A percentile compares a stretch with the other conserved stretches of the same genome.
Conservation (phyloP, 495 filamentous ascomycete genomes). For the Aspergillus asperescens region DNA sequence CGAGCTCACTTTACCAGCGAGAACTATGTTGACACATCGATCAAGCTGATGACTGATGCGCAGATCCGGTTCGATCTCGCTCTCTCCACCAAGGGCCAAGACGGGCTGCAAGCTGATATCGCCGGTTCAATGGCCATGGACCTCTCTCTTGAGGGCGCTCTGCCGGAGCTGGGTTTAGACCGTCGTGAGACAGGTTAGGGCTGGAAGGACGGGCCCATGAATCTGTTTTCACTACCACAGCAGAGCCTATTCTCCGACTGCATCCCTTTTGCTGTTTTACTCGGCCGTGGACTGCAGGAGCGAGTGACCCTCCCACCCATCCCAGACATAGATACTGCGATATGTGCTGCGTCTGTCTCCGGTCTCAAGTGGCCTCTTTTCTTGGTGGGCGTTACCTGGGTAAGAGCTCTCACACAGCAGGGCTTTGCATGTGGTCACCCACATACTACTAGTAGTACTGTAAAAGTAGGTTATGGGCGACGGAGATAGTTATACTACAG, state of each 20-base stretch:
- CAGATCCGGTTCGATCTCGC: background rate
- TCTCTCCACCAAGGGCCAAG: background rate
- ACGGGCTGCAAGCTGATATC: background rate
- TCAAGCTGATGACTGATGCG: background rate
- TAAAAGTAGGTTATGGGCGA: too few species aligned
- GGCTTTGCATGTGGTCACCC: too few species aligned
- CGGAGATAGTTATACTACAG: too few species aligned
- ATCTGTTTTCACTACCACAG: background rate
- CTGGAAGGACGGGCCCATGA: background rate
- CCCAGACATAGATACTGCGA: background rate
- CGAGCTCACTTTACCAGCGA: background rate
- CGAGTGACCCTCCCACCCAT: background rate
- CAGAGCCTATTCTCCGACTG: background rate
- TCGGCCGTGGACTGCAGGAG: background rate
- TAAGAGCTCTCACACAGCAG: too few species aligned
- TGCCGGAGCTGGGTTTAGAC: too few species aligned
- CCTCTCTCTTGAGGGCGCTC: background rate
- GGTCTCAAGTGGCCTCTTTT: too few species aligned
- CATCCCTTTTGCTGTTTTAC: background rate
- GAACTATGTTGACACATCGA: background rate
- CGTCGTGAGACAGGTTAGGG: too few species aligned
- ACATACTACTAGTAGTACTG: too few species aligned
- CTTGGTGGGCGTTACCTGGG: too few species aligned
- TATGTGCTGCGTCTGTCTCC: too few species aligned
- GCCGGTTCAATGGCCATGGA: background rate